phyloP scores from a whole-genome alignment of 345 rosid species.

The Aquilaria yunnanensis region DNA sequence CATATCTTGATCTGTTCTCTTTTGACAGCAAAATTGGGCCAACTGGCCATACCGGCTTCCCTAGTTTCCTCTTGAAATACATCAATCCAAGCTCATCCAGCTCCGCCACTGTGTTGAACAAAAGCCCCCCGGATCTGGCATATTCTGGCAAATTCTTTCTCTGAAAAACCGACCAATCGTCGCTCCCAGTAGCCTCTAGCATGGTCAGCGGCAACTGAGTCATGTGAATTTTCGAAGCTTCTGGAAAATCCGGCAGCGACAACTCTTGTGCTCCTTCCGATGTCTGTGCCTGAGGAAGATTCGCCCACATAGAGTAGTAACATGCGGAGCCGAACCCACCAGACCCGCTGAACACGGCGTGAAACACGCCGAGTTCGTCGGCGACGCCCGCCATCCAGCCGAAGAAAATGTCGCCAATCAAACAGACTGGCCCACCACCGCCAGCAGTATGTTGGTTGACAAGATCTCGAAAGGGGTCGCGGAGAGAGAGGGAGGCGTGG shows the following conservation, averaged over 20 bases:
- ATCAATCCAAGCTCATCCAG: slow-evolving; percentile 25
- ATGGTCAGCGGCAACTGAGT: slow-evolving; percentile 41
- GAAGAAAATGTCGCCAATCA: not conserved
- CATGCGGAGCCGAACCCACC: slow-evolving; percentile 42
- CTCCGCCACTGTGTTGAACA: slow-evolving; percentile 26
- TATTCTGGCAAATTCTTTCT: slow-evolving; percentile 24
- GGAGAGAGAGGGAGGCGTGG: slow-evolving; percentile 48
- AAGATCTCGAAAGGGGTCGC: slow-evolving; percentile 2
- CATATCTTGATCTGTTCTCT: slow-evolving; percentile 10
- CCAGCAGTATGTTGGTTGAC: not conserved
- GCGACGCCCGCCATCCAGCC: not conserved
- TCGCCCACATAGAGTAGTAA: slow-evolving; percentile 43
- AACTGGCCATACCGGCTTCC: slow-evolving; percentile 25
- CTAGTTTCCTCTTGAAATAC: slow-evolving; percentile 24
- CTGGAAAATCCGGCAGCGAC: not conserved
- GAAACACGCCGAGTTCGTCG: not conserved
- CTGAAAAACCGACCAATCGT: slow-evolving; percentile 39
- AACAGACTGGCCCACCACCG: not conserved
- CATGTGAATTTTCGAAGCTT: slow-evolving; percentile 28
- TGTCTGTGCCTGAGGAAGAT: slow-evolving; percentile 26
- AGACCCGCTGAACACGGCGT: slow-evolving; percentile 13
- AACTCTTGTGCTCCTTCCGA: not conserved
- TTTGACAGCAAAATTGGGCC: slow-evolving; percentile 29
- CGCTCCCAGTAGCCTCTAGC: slow-evolving; percentile 36
- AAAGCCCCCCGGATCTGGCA: slow-evolving; percentile 24